A percentile compares a stretch with the other conserved stretches of the same genome.
Conservation (phyloP, 2,329 filamentous ascomycete genomes). For the Fusarium illudens region DNA sequence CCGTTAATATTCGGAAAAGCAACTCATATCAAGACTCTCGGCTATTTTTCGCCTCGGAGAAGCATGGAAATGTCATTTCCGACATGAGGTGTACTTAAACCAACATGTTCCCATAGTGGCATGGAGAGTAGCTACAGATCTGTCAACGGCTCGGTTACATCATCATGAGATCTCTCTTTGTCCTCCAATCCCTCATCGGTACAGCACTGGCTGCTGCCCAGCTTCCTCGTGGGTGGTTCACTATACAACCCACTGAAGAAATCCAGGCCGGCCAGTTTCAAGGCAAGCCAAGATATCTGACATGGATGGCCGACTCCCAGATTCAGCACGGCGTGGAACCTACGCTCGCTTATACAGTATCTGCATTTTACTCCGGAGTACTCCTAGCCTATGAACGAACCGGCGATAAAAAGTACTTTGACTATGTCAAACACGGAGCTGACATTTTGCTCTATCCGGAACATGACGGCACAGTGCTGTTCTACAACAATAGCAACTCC, state of each 20-base stretch:
- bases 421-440: constrained; percentile 38
- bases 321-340: constrained; percentile 41
- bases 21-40: not conserved
- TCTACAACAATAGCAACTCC: constrained; percentile 30
- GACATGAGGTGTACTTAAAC: not conserved
- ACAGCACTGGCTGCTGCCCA: constrained; percentile 5
- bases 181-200: not conserved
- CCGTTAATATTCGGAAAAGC: not conserved
- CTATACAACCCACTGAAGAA: constrained; percentile 18
- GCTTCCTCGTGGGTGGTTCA: constrained; percentile 25
- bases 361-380: constrained; percentile 27
- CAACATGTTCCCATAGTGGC: not conserved
- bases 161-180: constrained; percentile 4
- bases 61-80: not conserved
- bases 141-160: not conserved
- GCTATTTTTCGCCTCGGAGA: not conserved
- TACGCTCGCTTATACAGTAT: constrained; percentile 37
- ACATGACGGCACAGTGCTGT: constrained; percentile 30
- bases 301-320: constrained; percentile 43
- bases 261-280: constrained; percentile 14
- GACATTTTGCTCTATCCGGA: constrained; percentile 38
- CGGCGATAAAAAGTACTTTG: constrained; percentile 31
- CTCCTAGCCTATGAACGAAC: constrained; percentile 33
- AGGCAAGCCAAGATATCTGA: constrained; percentile 35
- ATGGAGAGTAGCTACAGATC: too few relatives aligned